Evolutionary conservation across 257 asterid genomes (phyloP).

Genomic region (Primulina eburnea): DNA sequence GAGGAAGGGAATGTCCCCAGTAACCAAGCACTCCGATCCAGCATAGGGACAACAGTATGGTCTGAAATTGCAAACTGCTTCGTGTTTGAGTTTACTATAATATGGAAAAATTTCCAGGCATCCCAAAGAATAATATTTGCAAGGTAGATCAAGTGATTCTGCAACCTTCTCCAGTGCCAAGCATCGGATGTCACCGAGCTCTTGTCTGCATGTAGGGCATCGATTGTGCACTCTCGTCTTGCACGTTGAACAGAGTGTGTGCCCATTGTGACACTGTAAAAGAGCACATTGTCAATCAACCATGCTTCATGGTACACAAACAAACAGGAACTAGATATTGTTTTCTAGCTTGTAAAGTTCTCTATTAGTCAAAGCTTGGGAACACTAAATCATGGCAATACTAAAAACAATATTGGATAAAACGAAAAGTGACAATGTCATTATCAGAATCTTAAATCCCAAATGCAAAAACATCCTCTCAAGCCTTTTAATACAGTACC

Average conservation of each 20-base stretch:
- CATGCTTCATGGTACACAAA: conserved; percentile 3
- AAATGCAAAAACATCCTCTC: background rate
- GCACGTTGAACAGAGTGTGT: conserved; percentile 64
- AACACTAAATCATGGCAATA: too few relatives aligned
- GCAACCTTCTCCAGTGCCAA: conserved; percentile 80
- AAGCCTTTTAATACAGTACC: background rate
- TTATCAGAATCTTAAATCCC: background rate
- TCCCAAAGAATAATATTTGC: conserved; percentile 63
- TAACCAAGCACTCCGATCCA: conserved; percentile 71
- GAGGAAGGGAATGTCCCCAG: conserved; percentile 68
- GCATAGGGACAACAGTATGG: conserved; percentile 76
- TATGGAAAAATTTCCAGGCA: conserved; percentile 80
- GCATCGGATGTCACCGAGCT: conserved; percentile 78
- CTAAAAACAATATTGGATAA: background rate
- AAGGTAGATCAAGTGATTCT: conserved; percentile 72
- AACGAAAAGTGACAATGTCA: background rate
- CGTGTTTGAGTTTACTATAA: conserved; percentile 77
- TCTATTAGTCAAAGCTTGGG: too few relatives aligned
- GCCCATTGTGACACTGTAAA: conserved; percentile 58
- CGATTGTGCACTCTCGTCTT: conserved; percentile 68
- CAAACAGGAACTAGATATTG: background rate
- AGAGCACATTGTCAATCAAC: background rate
- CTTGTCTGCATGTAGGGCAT: conserved; percentile 83
- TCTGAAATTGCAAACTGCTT: conserved; percentile 63
- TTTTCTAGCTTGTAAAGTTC: background rate